These are phyloP conservation scores for Lentithecium fluviatile DNA, from an alignment of 495 filamentous ascomycete species.

Conservation along the genomic window DNA sequence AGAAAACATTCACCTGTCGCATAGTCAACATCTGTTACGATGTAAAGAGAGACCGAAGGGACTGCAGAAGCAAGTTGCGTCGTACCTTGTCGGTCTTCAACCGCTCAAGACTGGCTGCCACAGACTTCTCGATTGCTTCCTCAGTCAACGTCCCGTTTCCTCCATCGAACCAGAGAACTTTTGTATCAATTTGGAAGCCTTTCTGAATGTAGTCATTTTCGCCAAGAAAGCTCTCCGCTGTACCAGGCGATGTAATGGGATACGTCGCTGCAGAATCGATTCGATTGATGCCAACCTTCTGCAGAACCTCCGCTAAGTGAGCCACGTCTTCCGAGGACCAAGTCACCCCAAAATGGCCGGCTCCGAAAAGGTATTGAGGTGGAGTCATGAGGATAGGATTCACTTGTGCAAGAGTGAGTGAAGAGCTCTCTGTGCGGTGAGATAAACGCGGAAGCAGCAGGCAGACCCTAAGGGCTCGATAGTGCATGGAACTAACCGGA, in stretches of 20 bases:
- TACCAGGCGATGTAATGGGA: not conserved
- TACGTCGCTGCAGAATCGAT: conserved; percentile 12
- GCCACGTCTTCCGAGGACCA: not conserved
- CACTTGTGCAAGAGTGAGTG: too few species aligned
- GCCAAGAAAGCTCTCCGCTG: conserved; percentile 4
- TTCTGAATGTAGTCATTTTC: not conserved
- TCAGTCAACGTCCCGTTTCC: conserved; percentile 8
- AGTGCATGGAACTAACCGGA: too few species aligned
- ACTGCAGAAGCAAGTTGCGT: too few species aligned
- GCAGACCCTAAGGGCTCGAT: too few species aligned
- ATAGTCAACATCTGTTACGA: too few species aligned
- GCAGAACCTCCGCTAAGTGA: not conserved
- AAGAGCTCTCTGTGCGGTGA: too few species aligned
- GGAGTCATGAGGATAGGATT: conserved; percentile 4
- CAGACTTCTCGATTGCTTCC: not conserved
- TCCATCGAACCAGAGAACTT: conserved; percentile 2
- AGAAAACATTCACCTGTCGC: conserved; percentile 6
- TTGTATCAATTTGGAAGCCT: conserved; percentile 12
- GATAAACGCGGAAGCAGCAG: too few species aligned
- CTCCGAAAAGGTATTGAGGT: conserved; percentile 1
- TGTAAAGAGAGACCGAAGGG: too few species aligned
- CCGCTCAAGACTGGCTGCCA: not conserved
- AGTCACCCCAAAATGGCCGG: not conserved
- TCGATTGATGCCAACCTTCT: conserved; percentile 1
- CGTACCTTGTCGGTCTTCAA: conserved; percentile 2